Evolutionary conservation across 345 rosid species (phyloP), one percentile per base, ranked within the genome.

Genomic region (Acer campestre): DNA sequence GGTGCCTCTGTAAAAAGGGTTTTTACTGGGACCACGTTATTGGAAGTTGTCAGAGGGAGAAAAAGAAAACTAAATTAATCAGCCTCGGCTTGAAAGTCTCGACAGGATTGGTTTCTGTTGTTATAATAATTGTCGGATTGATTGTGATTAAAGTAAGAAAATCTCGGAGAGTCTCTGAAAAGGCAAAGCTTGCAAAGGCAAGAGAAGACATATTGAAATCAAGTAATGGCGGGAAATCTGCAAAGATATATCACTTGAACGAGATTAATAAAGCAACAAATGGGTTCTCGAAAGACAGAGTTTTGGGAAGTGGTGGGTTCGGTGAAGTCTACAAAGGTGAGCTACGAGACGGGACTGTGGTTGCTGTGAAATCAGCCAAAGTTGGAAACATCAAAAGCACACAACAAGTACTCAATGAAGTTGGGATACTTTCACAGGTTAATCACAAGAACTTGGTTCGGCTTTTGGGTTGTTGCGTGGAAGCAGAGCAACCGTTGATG

Each of bases 281-380:
- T 44, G 73, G 67, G 61, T 88, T 90, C 81, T 83, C 90, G 0
- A 71, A 27, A 65, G 90, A 87, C 68, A 80, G 83, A 74, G 1
- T 87, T 71, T 70, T 90, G 53, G 94, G 94, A 2, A 87, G 84
- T 51, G 92, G 92, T 10, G 94, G 92, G 14, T 90, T 85, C 25
- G 92, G 94, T 23, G 87, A 88, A 80, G 94, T 90, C 35, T 87
- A 84, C 82, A 90, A 78, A 76, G 94, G 94, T 6, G 86, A 85
- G 81, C 90, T 90, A 53, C 82, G 65, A 7, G 87, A 83, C 78
- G 89, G 92, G 49, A 84, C 84, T 10, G 62, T 82, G 4, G 89
- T 90, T 69, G 92, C 94, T 20, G 84, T 88, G 2, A 90, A 88
- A 79, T 83, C 74, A 1, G 94, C 94, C 13, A 90, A 87, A 84